phyloP scores from a whole-genome alignment of 331 rosid species.

The Telfairia occidentalis region DNA sequence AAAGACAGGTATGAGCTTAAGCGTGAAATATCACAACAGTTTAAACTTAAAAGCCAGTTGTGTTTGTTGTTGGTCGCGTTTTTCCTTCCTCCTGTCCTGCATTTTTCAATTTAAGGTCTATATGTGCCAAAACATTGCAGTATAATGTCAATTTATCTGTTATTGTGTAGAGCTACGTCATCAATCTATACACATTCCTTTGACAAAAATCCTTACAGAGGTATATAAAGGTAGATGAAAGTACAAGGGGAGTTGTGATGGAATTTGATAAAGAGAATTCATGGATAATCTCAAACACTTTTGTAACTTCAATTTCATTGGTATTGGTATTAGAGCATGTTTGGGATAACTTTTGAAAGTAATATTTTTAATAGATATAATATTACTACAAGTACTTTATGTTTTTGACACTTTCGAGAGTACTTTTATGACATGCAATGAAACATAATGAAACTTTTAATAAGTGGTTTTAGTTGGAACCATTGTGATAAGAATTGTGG shows the following conservation, averaged over 20 bases:
- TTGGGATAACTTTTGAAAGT: background rate
- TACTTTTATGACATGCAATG: background rate
- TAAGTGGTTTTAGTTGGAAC: background rate
- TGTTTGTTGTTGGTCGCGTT: background rate
- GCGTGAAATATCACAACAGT: background rate
- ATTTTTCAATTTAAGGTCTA: background rate
- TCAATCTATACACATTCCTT: background rate
- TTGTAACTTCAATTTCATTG: background rate
- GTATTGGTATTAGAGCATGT: background rate
- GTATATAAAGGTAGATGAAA: background rate
- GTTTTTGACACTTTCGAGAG: background rate
- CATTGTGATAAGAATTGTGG: background rate
- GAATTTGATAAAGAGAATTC: background rate
- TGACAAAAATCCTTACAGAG: background rate
- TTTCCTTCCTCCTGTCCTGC: background rate
- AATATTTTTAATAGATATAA: background rate
- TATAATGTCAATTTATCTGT: background rate
- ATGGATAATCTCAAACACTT: background rate
- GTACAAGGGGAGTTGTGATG: background rate
- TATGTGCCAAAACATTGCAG: background rate
- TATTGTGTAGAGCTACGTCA: background rate
- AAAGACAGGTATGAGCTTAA: constrained; percentile 54
- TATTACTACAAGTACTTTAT: background rate
- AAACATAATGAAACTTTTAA: background rate
- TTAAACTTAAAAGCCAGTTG: background rate